Evolutionary conservation across 352 stramenopile genomes (phyloP), one percentile per base, ranked within the genome.

Genomic region (Phytophthora tentaculata): DNA sequence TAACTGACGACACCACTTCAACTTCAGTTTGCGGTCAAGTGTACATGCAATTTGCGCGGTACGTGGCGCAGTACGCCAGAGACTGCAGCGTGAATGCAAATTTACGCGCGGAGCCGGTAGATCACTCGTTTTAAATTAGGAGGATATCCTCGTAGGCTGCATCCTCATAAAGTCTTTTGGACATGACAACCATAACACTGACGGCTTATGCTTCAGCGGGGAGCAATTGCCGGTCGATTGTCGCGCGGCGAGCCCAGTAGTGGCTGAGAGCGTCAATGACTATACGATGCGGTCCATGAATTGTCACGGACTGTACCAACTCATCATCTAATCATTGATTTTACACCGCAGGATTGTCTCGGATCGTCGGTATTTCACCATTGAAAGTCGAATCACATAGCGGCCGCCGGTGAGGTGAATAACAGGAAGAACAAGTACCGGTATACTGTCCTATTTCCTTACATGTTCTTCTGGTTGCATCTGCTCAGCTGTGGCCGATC

Each of bases 1-100:
- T 17, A 55, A 60, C 56, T 60, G 56, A 66, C 55, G 48, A 71
- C 64, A 61, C 50, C 64, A 63, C 52, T 67, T 67, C 51, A 67
- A 64, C 58, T 62, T 63, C 51, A 66, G 29, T 45, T 60, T 56
- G 26, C 16, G 39, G 17, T 49, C 48, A 61, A 71, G 64, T 66
- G 56, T 22, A 17, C 32, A 20, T 28, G 22, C 51, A 68, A 72
- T 44, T 56, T 24, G 58, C 29, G 60, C 45, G 4, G 24, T 50
- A 66, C 56, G 56, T 54, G 10, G 20, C 32, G 10, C 5, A 6
- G 44, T 29, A 61, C 49, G 54, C 23, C 45, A 64, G 45, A 44
- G 35, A 47, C 49, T 32, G 39, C 7, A 14, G 29, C 22, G 28
- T 41, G 44, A 45, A 68, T 56, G 39, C 24, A 71, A 60, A 45